Conservation (phyloP, 139 green algal species). For the Choricystis sp. region DNA sequence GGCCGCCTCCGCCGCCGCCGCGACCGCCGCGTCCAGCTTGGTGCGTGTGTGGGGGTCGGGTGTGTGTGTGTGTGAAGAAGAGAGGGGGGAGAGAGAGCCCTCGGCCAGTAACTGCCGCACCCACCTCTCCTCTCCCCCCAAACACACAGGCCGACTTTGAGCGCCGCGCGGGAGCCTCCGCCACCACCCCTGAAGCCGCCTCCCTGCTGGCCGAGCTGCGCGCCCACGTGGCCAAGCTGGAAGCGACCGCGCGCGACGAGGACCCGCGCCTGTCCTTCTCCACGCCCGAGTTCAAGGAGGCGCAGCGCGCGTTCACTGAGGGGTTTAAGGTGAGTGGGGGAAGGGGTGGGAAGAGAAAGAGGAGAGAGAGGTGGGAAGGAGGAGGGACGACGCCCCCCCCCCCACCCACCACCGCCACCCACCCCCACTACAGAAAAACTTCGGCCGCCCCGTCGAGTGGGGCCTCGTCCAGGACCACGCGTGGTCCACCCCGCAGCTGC, state of each 20-base stretch:
- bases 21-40: too few relatives aligned
- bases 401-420: not conserved
- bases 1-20: too few relatives aligned
- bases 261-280: constrained; percentile 82
- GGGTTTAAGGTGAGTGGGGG: constrained; percentile 56
- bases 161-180: too few relatives aligned
- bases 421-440: constrained; percentile 62
- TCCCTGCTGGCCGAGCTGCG: constrained; percentile 72
- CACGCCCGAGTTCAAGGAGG: constrained; percentile 90
- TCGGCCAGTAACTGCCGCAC: too few relatives aligned
- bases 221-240: constrained; percentile 63
- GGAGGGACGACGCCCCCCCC: not conserved
- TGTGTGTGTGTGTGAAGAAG: not conserved
- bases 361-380: not conserved
- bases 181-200: constrained; percentile 28
- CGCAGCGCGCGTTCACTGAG: constrained; percentile 73
- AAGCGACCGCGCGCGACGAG: constrained; percentile 64
- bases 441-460: constrained; percentile 67
- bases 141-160: too few relatives aligned
- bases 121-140: too few relatives aligned
- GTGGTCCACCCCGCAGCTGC: constrained; percentile 60
- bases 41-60: not conserved
- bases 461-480: constrained; percentile 65
- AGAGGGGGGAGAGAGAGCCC: not conserved
- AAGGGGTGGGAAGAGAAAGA: not conserved